Evolutionary conservation across 768 basidiomycete species (phyloP).

Genomic region (Mycena leptocephala): DNA sequence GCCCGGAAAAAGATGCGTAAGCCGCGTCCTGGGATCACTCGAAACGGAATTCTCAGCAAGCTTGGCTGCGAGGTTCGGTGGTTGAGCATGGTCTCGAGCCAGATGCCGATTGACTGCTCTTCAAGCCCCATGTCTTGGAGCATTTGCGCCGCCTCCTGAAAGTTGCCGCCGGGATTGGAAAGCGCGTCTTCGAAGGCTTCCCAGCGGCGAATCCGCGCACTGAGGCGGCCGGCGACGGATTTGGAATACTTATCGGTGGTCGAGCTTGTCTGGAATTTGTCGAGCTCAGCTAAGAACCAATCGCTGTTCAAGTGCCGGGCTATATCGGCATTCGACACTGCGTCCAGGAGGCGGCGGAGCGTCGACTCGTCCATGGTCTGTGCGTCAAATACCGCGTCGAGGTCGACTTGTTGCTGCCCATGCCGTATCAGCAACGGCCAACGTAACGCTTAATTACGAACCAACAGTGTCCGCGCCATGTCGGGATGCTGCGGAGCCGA

Average conservation of each 20-base stretch:
- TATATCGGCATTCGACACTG: conserved; percentile 76
- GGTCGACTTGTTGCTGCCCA: conserved; percentile 71
- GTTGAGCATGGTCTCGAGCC: conserved; percentile 80
- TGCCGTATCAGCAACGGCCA: not conserved
- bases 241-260: conserved; percentile 59
- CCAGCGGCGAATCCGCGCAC: conserved; percentile 72
- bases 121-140: conserved; percentile 75
- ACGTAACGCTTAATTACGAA: conserved; percentile 41
- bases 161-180: conserved; percentile 67
- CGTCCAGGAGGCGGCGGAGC: conserved; percentile 72
- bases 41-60: conserved; percentile 60
- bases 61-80: conserved; percentile 67
- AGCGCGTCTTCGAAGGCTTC: conserved; percentile 74
- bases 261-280: conserved; percentile 54
- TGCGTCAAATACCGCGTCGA: conserved; percentile 69
- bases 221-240: conserved; percentile 63
- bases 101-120: conserved; percentile 81
- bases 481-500: conserved; percentile 79
- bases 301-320: conserved; percentile 66
- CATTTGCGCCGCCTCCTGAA: conserved; percentile 62
- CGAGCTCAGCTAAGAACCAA: conserved; percentile 61
- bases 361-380: conserved; percentile 70
- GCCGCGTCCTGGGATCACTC: conserved; percentile 50
- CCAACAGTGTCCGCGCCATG: conserved; percentile 64
- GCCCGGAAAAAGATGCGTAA: conserved; percentile 56